Base-by-base conservation (phyloP, 768 basidiomycete species). In the Leucogyrophana mollusca region DNA sequence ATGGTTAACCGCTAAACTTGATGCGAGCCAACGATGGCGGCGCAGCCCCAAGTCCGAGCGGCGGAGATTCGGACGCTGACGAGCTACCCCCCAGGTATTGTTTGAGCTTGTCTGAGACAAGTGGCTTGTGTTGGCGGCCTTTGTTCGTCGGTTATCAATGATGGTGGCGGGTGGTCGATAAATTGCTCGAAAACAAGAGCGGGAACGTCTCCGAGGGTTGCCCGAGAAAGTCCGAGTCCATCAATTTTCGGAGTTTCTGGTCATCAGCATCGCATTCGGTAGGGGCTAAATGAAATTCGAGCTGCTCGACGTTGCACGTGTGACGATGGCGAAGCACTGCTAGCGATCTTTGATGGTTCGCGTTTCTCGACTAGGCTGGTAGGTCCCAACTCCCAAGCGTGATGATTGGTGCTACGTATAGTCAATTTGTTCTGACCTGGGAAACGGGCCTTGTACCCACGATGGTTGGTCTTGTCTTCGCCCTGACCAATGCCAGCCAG, bases 241-340 rank as follows among this genome's bases (percentile, higher is more conserved):
- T 40, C 40, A 9, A 23, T 25, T 17, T 27, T 25, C 27, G 25
- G 27, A 36, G 35, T n/a, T 36, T 9, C 4, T 37, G 14, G 18
- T n/a, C 23, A 5, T 25, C 43, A 25, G n/a, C 11, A 30, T 30
- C 27, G 27, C 27, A 30, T 30, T 6, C 27, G 18, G 34, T 23
- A 11, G 14, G 11, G 34, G 13, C 40, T 34, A 39, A 21, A 41
- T 7, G 40, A 22, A 40, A 14, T 40, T 33, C 43, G 30, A 23
- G 34, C 34, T 54, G 56, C 61, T 50, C 56, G 41, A 56, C 49
- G 54, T 61, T 58, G 49, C 61, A 61, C 61, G 56, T 61, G 60
- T 58, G 54, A 64, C 56, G 51, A 63, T 44, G 52, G 16, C 49
- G 34, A 50, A 30, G 27, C 27, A 13, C 13, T 30, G 13, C 13